phyloP scores from a whole-genome alignment of 2,329 filamentous ascomycete genomes.

The Berkeleyomyces rouxiae region DNA sequence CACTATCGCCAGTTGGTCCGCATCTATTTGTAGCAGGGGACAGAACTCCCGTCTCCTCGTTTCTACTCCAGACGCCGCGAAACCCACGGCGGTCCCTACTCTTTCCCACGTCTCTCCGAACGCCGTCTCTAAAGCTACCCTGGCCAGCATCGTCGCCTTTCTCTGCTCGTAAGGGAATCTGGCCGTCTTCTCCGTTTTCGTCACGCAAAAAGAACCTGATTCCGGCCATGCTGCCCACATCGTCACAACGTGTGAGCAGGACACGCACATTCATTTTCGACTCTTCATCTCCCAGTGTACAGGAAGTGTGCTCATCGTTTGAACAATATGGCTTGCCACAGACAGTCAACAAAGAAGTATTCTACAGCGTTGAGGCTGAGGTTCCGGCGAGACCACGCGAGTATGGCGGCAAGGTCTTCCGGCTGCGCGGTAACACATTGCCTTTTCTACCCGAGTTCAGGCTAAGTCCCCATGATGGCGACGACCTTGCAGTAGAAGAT shows the following conservation, averaged over 20 bases:
- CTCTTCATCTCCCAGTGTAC: slow-evolving; percentile 18
- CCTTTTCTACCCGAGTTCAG: slow-evolving; percentile 73
- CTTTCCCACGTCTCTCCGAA: neutral
- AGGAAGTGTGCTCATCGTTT: slow-evolving; percentile 14
- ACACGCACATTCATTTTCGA: neutral
- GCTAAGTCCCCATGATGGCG: slow-evolving; percentile 27
- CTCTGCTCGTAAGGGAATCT: neutral
- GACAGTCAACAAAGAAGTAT: slow-evolving; percentile 69
- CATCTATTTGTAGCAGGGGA: neutral
- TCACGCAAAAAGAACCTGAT: neutral
- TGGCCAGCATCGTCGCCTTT: slow-evolving; percentile 5
- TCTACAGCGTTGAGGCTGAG: slow-evolving; percentile 70
- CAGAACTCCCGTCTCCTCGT: neutral
- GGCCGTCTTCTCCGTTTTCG: neutral
- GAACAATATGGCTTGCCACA: slow-evolving; percentile 32
- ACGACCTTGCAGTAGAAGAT: slow-evolving; percentile 15
- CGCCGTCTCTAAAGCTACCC: neutral
- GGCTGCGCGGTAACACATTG: slow-evolving; percentile 54
- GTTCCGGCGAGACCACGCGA: slow-evolving; percentile 61
- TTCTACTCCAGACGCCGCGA: neutral
- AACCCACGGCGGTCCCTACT: neutral
- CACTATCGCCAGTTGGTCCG: neutral
- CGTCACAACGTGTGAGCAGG: neutral
- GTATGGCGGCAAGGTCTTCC: slow-evolving; percentile 79
- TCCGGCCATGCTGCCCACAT: neutral